Evolutionary conservation across 441 rosid genomes (phyloP).

Genomic region (Breynia disticha): DNA sequence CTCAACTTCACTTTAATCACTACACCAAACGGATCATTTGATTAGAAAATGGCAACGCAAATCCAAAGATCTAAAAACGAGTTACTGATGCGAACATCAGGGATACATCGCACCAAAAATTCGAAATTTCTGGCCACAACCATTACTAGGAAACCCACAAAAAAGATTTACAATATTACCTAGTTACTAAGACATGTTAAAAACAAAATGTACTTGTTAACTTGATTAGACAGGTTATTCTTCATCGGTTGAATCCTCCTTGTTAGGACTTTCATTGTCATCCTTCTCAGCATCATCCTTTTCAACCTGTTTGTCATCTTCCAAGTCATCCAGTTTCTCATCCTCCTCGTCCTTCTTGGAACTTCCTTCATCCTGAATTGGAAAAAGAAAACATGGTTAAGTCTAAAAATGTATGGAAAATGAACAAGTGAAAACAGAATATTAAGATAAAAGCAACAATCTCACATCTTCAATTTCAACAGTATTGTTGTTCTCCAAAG

Average conservation of each 20-base stretch:
- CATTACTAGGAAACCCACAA: neutral
- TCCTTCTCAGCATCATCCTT: constrained; percentile 24
- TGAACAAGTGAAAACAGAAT: neutral
- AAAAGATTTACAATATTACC: constrained; percentile 27
- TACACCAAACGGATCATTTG: too few species aligned
- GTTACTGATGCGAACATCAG: neutral
- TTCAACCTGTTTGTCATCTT: constrained; percentile 1
- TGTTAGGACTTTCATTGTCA: constrained; percentile 14
- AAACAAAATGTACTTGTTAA: constrained; percentile 1
- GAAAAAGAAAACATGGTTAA: neutral
- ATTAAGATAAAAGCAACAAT: neutral
- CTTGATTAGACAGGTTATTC: constrained; percentile 8
- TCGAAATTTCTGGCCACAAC: neutral
- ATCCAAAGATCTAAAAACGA: neutral
- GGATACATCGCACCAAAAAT: neutral
- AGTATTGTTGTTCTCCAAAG: constrained; percentile 29
- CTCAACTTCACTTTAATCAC: too few species aligned
- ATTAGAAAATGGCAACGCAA: too few species aligned
- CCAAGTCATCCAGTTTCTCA: constrained; percentile 1
- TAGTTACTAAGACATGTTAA: neutral
- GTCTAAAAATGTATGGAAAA: neutral
- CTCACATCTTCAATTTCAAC: constrained; percentile 38
- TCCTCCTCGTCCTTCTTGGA: constrained; percentile 16
- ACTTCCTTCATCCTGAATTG: constrained; percentile 27
- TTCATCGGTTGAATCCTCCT: constrained; percentile 14